Percentiles rank a stretch among this genome's conserved stretches.
These are phyloP conservation scores for Ascochyta lentis DNA, from an alignment of 2,329 filamentous ascomycete species.

Conservation along the genomic window DNA sequence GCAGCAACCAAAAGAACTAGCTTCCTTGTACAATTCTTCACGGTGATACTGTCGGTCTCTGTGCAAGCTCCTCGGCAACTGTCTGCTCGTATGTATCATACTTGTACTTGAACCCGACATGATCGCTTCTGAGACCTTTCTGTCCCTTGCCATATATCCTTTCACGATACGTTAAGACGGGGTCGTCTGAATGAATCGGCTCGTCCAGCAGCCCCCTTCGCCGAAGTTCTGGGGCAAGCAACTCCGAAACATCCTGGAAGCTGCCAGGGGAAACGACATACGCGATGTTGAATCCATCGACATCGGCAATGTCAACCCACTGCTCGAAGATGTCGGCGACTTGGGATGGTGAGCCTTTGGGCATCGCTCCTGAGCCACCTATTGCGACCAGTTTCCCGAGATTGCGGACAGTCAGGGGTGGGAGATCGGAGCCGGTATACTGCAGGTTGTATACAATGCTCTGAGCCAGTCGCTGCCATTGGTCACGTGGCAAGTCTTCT, in stretches of 20 bases:
- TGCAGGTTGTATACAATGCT: conserved; percentile 23
- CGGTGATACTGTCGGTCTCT: too few species aligned
- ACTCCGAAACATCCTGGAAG: conserved; percentile 21
- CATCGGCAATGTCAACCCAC: conserved; percentile 70
- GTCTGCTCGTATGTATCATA: conserved; percentile 23
- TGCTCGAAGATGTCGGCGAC: conserved; percentile 71
- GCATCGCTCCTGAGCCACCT: conserved; percentile 67
- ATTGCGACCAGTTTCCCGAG: conserved; percentile 57
- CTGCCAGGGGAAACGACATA: conserved; percentile 26
- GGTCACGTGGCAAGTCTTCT: conserved; percentile 18
- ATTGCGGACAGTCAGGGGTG: conserved; percentile 22
- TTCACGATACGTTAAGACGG: conserved; percentile 22
- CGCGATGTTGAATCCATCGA: conserved; percentile 75
- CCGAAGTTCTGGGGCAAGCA: conserved; percentile 24
- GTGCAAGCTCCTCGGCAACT: conserved; percentile 5
- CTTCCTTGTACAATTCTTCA: too few species aligned
- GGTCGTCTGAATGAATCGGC: conserved; percentile 6
- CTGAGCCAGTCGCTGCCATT: conserved; percentile 21
- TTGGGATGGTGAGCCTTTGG: conserved; percentile 66
- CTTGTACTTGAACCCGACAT: conserved; percentile 23
- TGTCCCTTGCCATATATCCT: conserved; percentile 22
- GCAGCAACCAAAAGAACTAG: too few species aligned
- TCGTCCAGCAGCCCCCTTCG: conserved; percentile 19
- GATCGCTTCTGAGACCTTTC: conserved; percentile 18
- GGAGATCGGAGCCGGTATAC: conserved; percentile 19